A percentile compares a stretch with the other conserved stretches of the same genome.
Evolutionary conservation across 768 basidiomycete species (phyloP).

Genomic region (Rickenella mellea): DNA sequence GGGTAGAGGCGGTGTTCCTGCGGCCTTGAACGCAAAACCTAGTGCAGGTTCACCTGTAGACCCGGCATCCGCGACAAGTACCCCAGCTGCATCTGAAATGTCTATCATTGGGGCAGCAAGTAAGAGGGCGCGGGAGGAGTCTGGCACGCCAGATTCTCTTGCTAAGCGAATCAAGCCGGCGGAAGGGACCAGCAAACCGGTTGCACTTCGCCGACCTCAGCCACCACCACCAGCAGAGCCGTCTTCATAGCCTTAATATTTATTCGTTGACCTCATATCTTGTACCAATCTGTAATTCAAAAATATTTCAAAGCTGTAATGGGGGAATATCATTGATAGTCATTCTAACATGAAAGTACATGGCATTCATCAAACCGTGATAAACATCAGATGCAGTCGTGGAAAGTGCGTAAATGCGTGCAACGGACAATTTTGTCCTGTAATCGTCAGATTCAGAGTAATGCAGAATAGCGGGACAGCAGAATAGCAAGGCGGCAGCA

Average conservation of each 20-base stretch:
- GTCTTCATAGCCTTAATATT: background rate
- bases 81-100: conserved; percentile 30
- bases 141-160: conserved; percentile 43
- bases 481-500: background rate
- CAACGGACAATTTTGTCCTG: too few species aligned
- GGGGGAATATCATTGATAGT: too few species aligned
- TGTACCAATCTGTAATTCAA: too few species aligned
- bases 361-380: too few species aligned
- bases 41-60: too few species aligned
- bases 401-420: too few species aligned
- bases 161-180: conserved; percentile 61
- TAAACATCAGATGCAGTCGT: too few species aligned
- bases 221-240: conserved; percentile 3
- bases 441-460: too few species aligned
- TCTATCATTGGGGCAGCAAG: conserved; percentile 56
- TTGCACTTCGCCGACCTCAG: conserved; percentile 7
- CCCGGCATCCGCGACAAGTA: conserved; percentile 11
- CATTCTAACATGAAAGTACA: too few species aligned
- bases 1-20: conserved; percentile 19
- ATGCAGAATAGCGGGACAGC: background rate
- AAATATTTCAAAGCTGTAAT: too few species aligned
- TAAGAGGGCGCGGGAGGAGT: conserved; percentile 58
- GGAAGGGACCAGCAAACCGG: conserved; percentile 14
- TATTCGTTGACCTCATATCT: conserved; percentile 4
- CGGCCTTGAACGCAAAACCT: conserved; percentile 9